Base-by-base conservation (phyloP, 495 filamentous ascomycete species). In the Rhypophila decipiens region DNA sequence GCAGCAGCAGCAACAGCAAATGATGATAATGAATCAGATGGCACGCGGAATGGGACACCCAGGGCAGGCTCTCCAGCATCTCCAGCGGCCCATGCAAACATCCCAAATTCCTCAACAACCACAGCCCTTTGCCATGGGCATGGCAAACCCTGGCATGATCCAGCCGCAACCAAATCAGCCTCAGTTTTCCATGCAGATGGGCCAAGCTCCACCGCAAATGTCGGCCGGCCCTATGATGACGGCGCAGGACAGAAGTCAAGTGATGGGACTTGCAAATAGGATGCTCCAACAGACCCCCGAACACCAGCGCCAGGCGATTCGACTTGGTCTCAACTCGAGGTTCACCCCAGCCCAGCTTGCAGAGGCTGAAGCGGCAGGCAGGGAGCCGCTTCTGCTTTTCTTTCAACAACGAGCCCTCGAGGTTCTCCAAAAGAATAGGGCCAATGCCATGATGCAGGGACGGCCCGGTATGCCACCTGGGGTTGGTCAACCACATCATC, bases 61-160 rank as follows among this genome's bases (percentile, higher is more conserved):
- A 40, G 56, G 73, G 41, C 67, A 59, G 2, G 53, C 64, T 2
- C 75, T 79, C 34, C 71, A 68, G 35, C 68, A 71, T 27, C 62
- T 75, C 24, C 70, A 72, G 27, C 71, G 74, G 23, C 75, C 61
- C 34, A 75, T 72, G 70, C 74, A 77, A 50, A 56, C 68, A 0
- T 64, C 68, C 2, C 64, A 53, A 33, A 64, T 73, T 13, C 64
- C 70, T 8, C 71, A 67, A 17, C 64, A 64, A 40, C 53, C 58
- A 8, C 69, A 68, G 35, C 39, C 40, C 4, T 47, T 66, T 18
- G 55, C 47, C 17, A 64, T 70, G 53, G 63, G 66, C 11, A 61
- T 70, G 59, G 49, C 42, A 1, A 61, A 61, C 17, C 59, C 56
- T 8, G 61, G 57, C 2, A 52, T 64, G 44, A 23, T 56, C 9